These are phyloP conservation scores for Pseudogymnoascus sp. DNA, from an alignment of 2,329 filamentous ascomycete genomes.

Conservation along the genomic window DNA sequence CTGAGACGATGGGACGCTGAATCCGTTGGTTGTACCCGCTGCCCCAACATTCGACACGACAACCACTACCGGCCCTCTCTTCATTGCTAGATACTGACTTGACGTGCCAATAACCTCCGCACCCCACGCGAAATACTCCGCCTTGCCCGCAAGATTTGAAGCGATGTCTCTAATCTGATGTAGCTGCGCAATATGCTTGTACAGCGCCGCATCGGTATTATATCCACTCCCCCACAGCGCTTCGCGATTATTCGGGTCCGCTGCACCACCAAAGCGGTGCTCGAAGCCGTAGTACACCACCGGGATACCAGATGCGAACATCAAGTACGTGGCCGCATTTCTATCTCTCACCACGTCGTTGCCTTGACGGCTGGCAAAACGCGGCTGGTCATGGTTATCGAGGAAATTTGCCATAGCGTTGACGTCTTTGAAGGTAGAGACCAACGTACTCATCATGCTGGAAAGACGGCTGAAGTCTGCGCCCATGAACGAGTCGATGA, in stretches of 20 bases:
- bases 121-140: not conserved
- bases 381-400: constrained; percentile 36
- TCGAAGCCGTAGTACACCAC: constrained; percentile 45
- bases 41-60: not conserved
- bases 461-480: not conserved
- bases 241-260: constrained; percentile 34
- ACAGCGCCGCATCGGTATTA: constrained; percentile 30
- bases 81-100: not conserved
- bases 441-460: constrained; percentile 25
- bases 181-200: constrained; percentile 27
- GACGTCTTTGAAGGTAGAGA: not conserved
- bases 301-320: constrained; percentile 41
- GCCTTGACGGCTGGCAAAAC: constrained; percentile 27
- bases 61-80: not conserved
- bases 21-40: not conserved
- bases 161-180: not conserved
- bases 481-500: constrained; percentile 31
- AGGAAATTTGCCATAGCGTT: constrained; percentile 30
- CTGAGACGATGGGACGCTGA: not conserved
- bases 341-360: constrained; percentile 26
- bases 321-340: constrained; percentile 38
- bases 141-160: not conserved
- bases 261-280: constrained; percentile 34
- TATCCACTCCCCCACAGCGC: constrained; percentile 35
- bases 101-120: not conserved